Evolutionary conservation across 2,329 filamentous ascomycete genomes (phyloP).

Genomic region (Pseudogymnoascus sp.): DNA sequence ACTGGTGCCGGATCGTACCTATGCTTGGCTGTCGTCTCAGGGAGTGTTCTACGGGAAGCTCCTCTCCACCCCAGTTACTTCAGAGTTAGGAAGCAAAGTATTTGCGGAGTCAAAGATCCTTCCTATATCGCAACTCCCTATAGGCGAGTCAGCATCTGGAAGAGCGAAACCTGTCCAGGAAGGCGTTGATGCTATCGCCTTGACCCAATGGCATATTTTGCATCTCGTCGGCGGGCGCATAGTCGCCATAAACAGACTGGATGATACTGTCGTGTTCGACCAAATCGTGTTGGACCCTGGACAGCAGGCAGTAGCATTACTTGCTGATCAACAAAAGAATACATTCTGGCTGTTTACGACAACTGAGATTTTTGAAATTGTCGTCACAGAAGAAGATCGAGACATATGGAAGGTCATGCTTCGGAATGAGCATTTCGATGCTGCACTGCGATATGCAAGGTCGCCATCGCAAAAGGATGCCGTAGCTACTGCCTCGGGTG

Average conservation of each 20-base stretch:
- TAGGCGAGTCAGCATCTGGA: constrained; percentile 58
- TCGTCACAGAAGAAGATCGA: constrained; percentile 81
- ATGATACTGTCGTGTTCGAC: constrained; percentile 79
- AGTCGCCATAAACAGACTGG: constrained; percentile 79
- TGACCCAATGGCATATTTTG: constrained; percentile 92
- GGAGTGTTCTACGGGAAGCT: constrained; percentile 86
- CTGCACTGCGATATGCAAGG: constrained; percentile 77
- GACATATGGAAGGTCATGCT: constrained; percentile 95
- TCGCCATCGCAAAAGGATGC: constrained; percentile 78
- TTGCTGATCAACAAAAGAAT: constrained; percentile 87
- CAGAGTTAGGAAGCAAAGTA: constrained; percentile 65
- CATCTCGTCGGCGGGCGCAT: constrained; percentile 76
- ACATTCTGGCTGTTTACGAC: constrained; percentile 96
- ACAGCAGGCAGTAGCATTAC: constrained; percentile 74
- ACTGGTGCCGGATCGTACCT: constrained; percentile 60
- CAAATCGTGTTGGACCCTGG: constrained; percentile 76
- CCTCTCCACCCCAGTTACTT: constrained; percentile 51
- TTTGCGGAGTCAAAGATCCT: constrained; percentile 76
- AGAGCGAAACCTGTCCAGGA: constrained; percentile 63
- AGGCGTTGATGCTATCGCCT: constrained; percentile 68
- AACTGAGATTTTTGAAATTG: constrained; percentile 88
- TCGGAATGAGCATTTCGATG: constrained; percentile 78
- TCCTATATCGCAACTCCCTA: constrained; percentile 64
- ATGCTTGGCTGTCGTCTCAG: constrained; percentile 84
- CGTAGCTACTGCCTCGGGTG: constrained; percentile 85